Conservation (phyloP, 768 basidiomycete species). For the Hypholoma sublateritium region DNA sequence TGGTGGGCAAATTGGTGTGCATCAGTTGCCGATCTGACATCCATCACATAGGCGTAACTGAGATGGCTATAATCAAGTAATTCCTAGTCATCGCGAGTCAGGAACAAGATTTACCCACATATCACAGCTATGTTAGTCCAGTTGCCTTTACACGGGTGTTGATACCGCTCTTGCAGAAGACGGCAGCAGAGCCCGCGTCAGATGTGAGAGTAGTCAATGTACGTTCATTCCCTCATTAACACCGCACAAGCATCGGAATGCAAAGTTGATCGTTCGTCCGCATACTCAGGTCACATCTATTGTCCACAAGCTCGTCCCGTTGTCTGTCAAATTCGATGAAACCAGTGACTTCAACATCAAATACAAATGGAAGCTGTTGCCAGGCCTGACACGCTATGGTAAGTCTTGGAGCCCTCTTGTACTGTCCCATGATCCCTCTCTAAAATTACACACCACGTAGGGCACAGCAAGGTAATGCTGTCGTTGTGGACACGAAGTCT, state of each 20-base stretch:
- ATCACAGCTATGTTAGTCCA: slow-evolving; percentile 50
- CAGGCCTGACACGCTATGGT: slow-evolving; percentile 21
- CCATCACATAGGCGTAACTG: slow-evolving; percentile 33
- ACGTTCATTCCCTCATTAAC: slow-evolving; percentile 28
- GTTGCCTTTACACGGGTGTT: slow-evolving; percentile 56
- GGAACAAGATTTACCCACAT: neutral
- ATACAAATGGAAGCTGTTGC: slow-evolving; percentile 11
- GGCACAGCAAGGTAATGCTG: slow-evolving; percentile 21
- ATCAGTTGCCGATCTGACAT: neutral
- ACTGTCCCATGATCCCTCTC: neutral
- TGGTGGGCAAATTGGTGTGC: slow-evolving; percentile 1
- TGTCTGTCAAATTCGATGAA: slow-evolving; percentile 18
- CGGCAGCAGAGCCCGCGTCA: slow-evolving; percentile 43
- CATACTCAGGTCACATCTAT: slow-evolving; percentile 17
- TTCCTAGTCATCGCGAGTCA: slow-evolving; percentile 5
- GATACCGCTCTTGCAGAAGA: slow-evolving; percentile 50
- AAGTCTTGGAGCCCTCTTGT: neutral
- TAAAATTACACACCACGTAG: neutral
- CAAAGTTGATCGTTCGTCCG: neutral
- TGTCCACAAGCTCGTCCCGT: slow-evolving; percentile 17
- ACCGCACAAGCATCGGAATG: slow-evolving; percentile 26
- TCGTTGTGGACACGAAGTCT: slow-evolving; percentile 18
- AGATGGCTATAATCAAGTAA: slow-evolving; percentile 43
- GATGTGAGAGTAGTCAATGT: slow-evolving; percentile 67
- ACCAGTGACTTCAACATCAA: slow-evolving; percentile 19